phyloP scores from a whole-genome alignment of 179 eudicot genomes.

The Beta corolliflora region DNA sequence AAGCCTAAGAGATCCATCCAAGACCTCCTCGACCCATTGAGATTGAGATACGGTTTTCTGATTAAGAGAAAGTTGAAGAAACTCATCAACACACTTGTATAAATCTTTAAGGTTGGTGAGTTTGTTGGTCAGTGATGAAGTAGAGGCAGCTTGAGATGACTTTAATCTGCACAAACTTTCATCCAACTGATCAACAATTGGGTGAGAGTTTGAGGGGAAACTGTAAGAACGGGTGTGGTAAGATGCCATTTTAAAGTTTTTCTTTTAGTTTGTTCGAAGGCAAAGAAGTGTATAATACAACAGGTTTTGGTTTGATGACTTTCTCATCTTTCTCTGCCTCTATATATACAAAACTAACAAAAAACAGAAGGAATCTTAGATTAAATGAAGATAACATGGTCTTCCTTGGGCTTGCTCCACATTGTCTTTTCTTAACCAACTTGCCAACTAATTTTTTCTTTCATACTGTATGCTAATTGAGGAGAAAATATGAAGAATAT shows the following conservation, averaged over 20 bases:
- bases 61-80: slow-evolving; percentile 26
- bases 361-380: slow-evolving; percentile 30
- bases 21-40: not conserved
- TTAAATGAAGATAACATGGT: not conserved
- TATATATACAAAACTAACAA: not conserved
- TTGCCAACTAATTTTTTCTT: not conserved
- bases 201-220: slow-evolving; percentile 1
- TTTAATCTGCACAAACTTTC: not conserved
- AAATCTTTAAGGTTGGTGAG: slow-evolving; percentile 30
- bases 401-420: not conserved
- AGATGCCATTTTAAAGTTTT: no score
- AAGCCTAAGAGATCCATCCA: slow-evolving; percentile 10
- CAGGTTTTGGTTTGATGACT: no score
- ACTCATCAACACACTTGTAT: slow-evolving; percentile 26
- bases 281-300: no score
- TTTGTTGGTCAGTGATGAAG: not conserved
- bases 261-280: no score
- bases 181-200: not conserved
- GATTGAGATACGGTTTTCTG: not conserved
- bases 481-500: not conserved
- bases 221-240: not conserved
- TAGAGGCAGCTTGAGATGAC: not conserved
- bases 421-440: not conserved
- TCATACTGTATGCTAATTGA: not conserved
- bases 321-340: no score